Evolutionary conservation across 1,139 yeast genomes (phyloP), one percentile per base, ranked within the genome.

Genomic region (Kluyveromyces marxianus): DNA sequence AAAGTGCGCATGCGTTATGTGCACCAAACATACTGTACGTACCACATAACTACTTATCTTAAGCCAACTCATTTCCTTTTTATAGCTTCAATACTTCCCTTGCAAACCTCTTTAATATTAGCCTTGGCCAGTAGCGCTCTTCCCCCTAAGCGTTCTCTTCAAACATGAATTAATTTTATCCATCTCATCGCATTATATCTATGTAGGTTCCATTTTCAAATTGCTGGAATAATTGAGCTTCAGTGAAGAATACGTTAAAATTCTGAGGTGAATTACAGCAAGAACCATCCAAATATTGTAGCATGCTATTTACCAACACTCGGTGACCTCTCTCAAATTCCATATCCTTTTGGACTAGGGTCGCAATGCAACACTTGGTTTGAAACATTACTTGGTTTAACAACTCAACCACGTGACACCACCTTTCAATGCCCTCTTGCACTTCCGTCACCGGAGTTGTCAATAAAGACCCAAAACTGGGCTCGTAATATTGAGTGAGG

Each of bases 11-110:
- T 81, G 86, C 6, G 82, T 60, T 21, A 85, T 68, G 58, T 86
- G 95, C 21, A 82, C 77, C 6, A 76, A 69, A 59, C 92, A 83
- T 2, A 86, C 87, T 4, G 81, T 78, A 38, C 89, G 67, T 4
- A 82, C 42, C 2, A 61, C 64, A 38, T 62, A 64, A 6, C 58
- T 50, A 14, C 49, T 45, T 1, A 77, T 69, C 44, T 48, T 50
- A 30, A 44, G 24, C 56, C 54, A 52, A 24, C 38, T 40, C 43
- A 40, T 40, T 24, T 21, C 35, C 21, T 14, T 14, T 14, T 14
- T 14, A 14, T 14, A 14, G 21, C 21, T 14, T 14, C 21, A 14
- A 14, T 14, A 14, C 21, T 14, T 14, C 21, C 32, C 32, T 30
- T 7, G 32, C 24, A 14, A 10, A 14, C 21, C 21, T 14, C 21